Conservation (phyloP, 768 basidiomycete species). For the Pholiota microspora region DNA sequence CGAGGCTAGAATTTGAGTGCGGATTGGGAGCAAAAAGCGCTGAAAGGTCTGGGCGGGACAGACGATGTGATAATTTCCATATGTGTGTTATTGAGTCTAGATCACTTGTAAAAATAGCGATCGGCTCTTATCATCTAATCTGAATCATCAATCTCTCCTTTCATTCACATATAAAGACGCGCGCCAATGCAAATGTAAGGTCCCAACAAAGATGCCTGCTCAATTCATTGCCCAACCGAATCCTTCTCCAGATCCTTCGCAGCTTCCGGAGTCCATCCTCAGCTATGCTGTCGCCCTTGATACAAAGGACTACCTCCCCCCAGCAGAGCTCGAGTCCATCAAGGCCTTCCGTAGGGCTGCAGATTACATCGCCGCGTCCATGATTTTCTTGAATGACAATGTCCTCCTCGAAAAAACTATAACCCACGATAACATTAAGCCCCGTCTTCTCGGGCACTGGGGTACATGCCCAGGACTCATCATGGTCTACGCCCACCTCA, state of each 20-base stretch:
- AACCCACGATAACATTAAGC: constrained; percentile 71
- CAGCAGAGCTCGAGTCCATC: constrained; percentile 50
- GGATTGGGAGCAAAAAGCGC: background rate
- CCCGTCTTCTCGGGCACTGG: constrained; percentile 81
- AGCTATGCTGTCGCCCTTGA: constrained; percentile 48
- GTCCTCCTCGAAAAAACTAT: constrained; percentile 62
- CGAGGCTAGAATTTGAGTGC: background rate
- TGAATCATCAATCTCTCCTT: background rate
- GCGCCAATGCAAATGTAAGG: background rate
- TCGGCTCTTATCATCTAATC: background rate
- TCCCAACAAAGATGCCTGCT: constrained; percentile 47
- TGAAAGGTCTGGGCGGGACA: background rate
- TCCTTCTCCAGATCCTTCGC: constrained; percentile 69
- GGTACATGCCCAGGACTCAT: constrained; percentile 79
- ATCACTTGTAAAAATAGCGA: constrained; percentile 6
- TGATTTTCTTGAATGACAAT: constrained; percentile 82
- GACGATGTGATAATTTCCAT: too few relatives aligned
- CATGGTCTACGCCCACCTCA: constrained; percentile 72
- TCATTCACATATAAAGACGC: constrained; percentile 10
- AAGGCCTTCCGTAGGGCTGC: constrained; percentile 58
- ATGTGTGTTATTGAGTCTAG: background rate
- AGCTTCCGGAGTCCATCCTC: constrained; percentile 56
- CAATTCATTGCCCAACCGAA: constrained; percentile 59
- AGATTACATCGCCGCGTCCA: constrained; percentile 73
- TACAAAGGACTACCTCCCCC: constrained; percentile 42